These are phyloP conservation scores for Pseudogymnoascus sp. DNA, from an alignment of 2,329 filamentous ascomycete species.

Conservation along the genomic window DNA sequence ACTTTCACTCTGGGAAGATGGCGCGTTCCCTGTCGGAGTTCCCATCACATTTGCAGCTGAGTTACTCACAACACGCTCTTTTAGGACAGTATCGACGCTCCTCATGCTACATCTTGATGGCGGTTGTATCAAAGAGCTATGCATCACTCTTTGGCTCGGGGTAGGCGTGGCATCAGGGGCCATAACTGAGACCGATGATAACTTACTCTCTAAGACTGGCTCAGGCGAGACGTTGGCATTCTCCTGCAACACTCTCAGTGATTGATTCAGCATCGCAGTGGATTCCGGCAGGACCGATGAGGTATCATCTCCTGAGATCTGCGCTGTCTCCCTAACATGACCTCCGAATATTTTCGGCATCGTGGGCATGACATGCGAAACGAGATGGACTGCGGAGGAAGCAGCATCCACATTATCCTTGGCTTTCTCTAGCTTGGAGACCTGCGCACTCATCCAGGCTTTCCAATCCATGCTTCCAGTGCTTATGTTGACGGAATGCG, in stretches of 20 bases:
- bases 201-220: slow-evolving; percentile 25
- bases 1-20: slow-evolving; percentile 13
- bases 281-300: slow-evolving; percentile 15
- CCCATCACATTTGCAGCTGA: neutral
- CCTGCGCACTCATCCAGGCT: slow-evolving; percentile 45
- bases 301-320: slow-evolving; percentile 38
- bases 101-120: neutral
- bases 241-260: slow-evolving; percentile 21
- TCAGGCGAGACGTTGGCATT: slow-evolving; percentile 15
- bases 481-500: slow-evolving; percentile 33
- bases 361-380: slow-evolving; percentile 25
- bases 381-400: slow-evolving; percentile 12
- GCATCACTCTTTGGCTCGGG: neutral
- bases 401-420: slow-evolving; percentile 18
- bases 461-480: slow-evolving; percentile 49
- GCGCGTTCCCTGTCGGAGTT: slow-evolving; percentile 11
- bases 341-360: slow-evolving; percentile 28
- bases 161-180: neutral
- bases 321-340: slow-evolving; percentile 43
- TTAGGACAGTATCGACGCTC: neutral
- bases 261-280: slow-evolving; percentile 17
- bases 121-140: neutral
- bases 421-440: slow-evolving; percentile 38
- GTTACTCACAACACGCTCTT: neutral
- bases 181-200: slow-evolving; percentile 19